phyloP scores from a whole-genome alignment of 202 grass and related monocot genomes.

The Zoysia matrella region DNA sequence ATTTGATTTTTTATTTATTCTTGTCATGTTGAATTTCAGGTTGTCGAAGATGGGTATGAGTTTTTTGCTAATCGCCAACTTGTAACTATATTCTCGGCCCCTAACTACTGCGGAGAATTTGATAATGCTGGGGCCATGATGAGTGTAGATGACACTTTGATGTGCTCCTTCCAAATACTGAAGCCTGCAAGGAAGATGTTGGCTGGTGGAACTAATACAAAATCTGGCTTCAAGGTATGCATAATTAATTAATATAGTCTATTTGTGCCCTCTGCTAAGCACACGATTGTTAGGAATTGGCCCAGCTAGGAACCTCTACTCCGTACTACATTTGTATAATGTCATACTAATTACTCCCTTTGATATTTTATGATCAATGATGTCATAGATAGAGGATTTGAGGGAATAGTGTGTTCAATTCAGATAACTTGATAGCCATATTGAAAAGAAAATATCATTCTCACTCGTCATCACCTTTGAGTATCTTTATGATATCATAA shows the following conservation, averaged over 20 bases:
- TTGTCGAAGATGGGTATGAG: constrained; percentile 95
- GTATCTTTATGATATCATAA: constrained; percentile 23
- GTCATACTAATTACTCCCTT: background rate
- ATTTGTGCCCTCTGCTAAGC: constrained; percentile 12
- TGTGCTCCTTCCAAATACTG: constrained; percentile 97
- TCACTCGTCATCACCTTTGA: background rate
- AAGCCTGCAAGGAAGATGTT: constrained; percentile 77
- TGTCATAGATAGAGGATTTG: too few relatives aligned
- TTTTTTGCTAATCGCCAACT: constrained; percentile 87
- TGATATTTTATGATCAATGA: too few relatives aligned
- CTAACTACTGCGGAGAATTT: constrained; percentile 95
- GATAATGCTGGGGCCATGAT: constrained; percentile 98
- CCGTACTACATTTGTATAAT: background rate
- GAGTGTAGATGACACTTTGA: constrained; percentile 87
- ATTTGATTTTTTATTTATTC: constrained; percentile 20
- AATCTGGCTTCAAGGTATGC: constrained; percentile 67
- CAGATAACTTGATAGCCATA: background rate
- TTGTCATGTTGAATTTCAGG: constrained; percentile 56
- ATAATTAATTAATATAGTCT: background rate
- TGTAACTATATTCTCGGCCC: constrained; percentile 89
- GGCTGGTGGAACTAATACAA: constrained; percentile 41
- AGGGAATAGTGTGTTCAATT: background rate
- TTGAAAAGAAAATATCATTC: background rate
- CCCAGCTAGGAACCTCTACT: background rate
- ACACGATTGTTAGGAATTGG: background rate